These are phyloP conservation scores for Trichoderma sp. DNA, from an alignment of 2,329 filamentous ascomycete species.

Conservation along the genomic window DNA sequence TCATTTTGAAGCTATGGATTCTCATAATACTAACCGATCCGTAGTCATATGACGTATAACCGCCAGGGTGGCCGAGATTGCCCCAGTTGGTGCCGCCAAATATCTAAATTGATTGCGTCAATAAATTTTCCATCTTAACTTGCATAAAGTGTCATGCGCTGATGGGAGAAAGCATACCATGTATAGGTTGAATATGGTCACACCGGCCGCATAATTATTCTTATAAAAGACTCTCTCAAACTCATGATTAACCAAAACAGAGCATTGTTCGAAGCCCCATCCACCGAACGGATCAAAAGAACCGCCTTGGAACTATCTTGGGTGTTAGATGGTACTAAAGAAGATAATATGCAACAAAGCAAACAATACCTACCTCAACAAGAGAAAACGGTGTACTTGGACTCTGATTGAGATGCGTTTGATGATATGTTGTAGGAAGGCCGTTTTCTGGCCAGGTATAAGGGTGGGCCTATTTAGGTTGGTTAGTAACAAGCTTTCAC, in stretches of 20 bases:
- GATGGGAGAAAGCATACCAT: conserved; percentile 53
- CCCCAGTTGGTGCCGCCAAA: conserved; percentile 84
- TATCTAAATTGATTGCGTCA: conserved; percentile 41
- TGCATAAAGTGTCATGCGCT: no score
- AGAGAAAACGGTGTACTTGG: conserved; percentile 65
- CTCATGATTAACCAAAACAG: conserved; percentile 65
- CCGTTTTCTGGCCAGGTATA: conserved; percentile 56
- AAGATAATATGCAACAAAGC: not conserved
- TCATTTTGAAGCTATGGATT: not conserved
- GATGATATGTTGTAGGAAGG: conserved; percentile 53
- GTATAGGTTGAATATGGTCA: conserved; percentile 69
- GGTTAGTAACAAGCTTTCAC: not conserved
- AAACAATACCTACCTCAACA: conserved; percentile 46
- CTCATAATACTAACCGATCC: conserved; percentile 37
- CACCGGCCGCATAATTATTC: conserved; percentile 65
- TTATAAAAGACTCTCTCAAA: conserved; percentile 80
- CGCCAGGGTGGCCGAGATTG: conserved; percentile 68
- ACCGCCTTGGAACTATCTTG: conserved; percentile 62
- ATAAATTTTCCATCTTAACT: no score
- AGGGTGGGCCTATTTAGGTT: conserved; percentile 33
- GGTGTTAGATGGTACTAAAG: accelerated
- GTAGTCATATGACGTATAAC: conserved; percentile 59
- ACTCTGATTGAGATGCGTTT: conserved; percentile 48
- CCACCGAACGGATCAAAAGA: conserved; percentile 75
- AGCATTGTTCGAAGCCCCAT: conserved; percentile 65